Percentiles rank a stretch among this genome's conserved stretches.
phyloP scores from a whole-genome alignment of 345 rosid genomes.

The Kandelia obovata region DNA sequence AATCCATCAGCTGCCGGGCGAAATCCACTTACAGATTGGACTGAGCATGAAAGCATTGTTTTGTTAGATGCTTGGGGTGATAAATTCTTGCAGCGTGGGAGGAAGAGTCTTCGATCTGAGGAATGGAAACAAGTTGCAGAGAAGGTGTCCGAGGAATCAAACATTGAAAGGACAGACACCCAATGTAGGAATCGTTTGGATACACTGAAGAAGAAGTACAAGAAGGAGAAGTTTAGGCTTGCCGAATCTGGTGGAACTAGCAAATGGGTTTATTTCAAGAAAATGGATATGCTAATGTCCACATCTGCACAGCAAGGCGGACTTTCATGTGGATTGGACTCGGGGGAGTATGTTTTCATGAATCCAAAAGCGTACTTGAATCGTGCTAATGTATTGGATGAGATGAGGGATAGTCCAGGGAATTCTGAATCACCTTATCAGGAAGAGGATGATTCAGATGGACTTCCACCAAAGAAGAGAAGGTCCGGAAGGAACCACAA shows the following conservation, averaged over 20 bases:
- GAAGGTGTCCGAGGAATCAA: conserved; percentile 77
- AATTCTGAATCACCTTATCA: conserved; percentile 54
- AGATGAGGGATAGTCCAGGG: conserved; percentile 89
- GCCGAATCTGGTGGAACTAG: conserved; percentile 44
- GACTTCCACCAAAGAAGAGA: conserved; percentile 73
- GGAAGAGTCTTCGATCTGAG: conserved; percentile 86
- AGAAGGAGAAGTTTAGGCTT: conserved; percentile 66
- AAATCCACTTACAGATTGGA: conserved; percentile 76
- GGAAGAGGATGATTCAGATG: conserved; percentile 65
- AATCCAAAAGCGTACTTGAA: conserved; percentile 60
- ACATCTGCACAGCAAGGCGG: conserved; percentile 61
- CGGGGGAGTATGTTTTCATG: conserved; percentile 77
- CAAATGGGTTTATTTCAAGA: conserved; percentile 85
- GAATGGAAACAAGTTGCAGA: conserved; percentile 97
- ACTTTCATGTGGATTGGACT: conserved; percentile 87
- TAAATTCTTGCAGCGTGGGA: conserved; percentile 70
- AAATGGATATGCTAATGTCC: conserved; percentile 79
- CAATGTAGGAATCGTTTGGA: conserved; percentile 89
- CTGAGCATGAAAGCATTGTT: conserved; percentile 80
- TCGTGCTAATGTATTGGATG: conserved; percentile 73
- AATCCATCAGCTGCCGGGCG: conserved; percentile 54
- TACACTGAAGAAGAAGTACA: conserved; percentile 87
- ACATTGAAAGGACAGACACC: conserved; percentile 69
- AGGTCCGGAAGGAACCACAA: conserved; percentile 45
- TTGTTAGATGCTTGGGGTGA: conserved; percentile 93